phyloP scores from a whole-genome alignment of 805 yeast genomes.

The Starmera caribaea region DNA sequence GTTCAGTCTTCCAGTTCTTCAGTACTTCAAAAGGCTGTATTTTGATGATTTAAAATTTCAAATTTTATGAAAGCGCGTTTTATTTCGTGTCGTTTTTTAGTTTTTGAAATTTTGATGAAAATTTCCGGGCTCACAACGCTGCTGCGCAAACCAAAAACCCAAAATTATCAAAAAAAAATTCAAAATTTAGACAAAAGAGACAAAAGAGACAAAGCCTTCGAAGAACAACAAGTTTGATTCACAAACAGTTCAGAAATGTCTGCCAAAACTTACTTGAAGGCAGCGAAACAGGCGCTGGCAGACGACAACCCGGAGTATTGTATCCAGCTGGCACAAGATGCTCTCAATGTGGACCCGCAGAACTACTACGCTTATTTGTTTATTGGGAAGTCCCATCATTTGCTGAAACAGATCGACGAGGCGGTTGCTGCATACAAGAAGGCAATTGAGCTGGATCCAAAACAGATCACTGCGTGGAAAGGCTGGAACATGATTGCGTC shows the following conservation, averaged over 20 bases:
- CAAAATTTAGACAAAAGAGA: too few relatives aligned
- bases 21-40: too few relatives aligned
- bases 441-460: constrained; percentile 42
- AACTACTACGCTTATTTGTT: constrained; percentile 63
- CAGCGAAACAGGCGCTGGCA: constrained; percentile 42
- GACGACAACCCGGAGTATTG: constrained; percentile 55
- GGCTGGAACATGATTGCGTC: constrained; percentile 51
- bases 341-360: constrained; percentile 42
- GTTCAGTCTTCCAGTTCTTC: too few relatives aligned
- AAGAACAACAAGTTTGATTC: too few relatives aligned
- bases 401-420: constrained; percentile 25
- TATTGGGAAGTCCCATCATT: constrained; percentile 58
- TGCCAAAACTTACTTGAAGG: constrained; percentile 30
- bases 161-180: too few relatives aligned
- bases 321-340: constrained; percentile 43
- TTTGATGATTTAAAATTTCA: too few relatives aligned
- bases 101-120: too few relatives aligned
- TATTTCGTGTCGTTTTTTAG: too few relatives aligned
- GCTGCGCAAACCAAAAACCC: too few relatives aligned
- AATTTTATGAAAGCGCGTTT: too few relatives aligned
- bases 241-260: constrained; percentile 24
- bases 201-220: too few relatives aligned
- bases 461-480: constrained; percentile 66
- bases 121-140: too few relatives aligned
- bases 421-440: constrained; percentile 35